phyloP scores from a whole-genome alignment of 768 basidiomycete genomes.

The Kwoniella sp. region DNA sequence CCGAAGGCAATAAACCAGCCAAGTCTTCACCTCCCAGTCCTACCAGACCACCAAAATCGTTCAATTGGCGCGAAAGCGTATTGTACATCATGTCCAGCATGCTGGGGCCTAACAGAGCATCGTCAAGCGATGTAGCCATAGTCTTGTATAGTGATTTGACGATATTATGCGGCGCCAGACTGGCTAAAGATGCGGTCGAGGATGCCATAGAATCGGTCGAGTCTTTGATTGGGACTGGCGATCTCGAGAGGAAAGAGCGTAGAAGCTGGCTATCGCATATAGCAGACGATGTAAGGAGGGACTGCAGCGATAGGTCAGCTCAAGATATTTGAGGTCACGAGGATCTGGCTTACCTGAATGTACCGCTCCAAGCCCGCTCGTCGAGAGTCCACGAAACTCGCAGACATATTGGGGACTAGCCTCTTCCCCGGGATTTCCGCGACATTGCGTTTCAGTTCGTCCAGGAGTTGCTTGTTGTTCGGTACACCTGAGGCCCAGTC shows the following conservation, averaged over 20 bases:
- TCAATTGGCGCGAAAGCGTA: constrained; percentile 36
- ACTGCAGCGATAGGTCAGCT: constrained; percentile 16
- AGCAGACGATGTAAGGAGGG: constrained; percentile 9
- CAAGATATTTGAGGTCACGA: neutral
- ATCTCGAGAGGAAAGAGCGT: constrained; percentile 61
- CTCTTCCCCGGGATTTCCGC: constrained; percentile 92
- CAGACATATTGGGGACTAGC: constrained; percentile 82
- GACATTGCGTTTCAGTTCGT: constrained; percentile 59
- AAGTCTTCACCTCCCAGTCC: constrained; percentile 35
- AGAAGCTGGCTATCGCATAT: constrained; percentile 71
- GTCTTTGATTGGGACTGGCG: constrained; percentile 19
- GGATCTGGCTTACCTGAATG: constrained; percentile 81
- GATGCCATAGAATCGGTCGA: constrained; percentile 9
- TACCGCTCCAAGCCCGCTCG: constrained; percentile 81
- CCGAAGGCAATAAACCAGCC: constrained; percentile 28
- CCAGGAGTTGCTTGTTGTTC: constrained; percentile 61
- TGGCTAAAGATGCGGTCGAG: constrained; percentile 52
- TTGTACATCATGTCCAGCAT: constrained; percentile 49
- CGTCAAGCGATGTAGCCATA: constrained; percentile 92
- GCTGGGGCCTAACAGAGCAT: constrained; percentile 83
- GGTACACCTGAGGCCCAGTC: constrained; percentile 58
- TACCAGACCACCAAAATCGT: constrained; percentile 41
- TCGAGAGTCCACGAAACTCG: constrained; percentile 82
- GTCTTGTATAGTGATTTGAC: constrained; percentile 87
- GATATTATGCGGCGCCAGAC: constrained; percentile 59